A percentile compares a stretch with the other conserved stretches of the same genome.
Conservation (phyloP, 148 eudicot species). For the Rhododendron ovatum region DNA sequence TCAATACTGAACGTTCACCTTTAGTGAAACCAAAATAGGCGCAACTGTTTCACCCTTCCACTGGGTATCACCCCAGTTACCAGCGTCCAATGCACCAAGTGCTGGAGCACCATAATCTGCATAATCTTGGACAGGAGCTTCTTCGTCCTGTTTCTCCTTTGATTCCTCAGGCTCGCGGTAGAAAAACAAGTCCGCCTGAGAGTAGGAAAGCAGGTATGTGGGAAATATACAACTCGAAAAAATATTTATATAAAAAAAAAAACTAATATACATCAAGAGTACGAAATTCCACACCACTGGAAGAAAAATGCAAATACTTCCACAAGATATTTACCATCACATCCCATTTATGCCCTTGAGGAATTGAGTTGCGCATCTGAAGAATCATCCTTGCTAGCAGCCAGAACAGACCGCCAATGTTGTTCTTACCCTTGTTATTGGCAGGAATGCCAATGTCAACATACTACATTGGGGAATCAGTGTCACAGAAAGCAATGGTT, state of each 20-base stretch:
- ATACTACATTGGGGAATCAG: constrained; percentile 11
- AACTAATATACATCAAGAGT: background rate
- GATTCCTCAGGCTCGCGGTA: constrained; percentile 77
- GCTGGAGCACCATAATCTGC: constrained; percentile 38
- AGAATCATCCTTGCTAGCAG: constrained; percentile 11
- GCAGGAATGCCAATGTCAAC: constrained; percentile 12
- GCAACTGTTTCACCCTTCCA: constrained; percentile 22
- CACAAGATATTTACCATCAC: background rate
- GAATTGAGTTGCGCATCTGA: constrained; percentile 5
- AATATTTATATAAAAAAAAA: background rate
- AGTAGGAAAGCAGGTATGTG: background rate
- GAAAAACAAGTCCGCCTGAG: constrained; percentile 79
- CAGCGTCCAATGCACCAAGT: constrained; percentile 24
- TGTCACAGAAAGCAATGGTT: constrained; percentile 12
- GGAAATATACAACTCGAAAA: too few relatives aligned
- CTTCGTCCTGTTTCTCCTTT: constrained; percentile 66
- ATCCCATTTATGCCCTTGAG: constrained; percentile 10
- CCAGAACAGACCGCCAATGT: constrained; percentile 4
- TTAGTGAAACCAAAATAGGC: background rate
- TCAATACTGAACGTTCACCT: background rate
- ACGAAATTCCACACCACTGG: background rate
- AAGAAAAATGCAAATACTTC: background rate
- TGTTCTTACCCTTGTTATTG: constrained; percentile 2
- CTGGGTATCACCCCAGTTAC: constrained; percentile 45
- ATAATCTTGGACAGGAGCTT: constrained; percentile 41